A percentile compares a stretch with the other conserved stretches of the same genome.
These are phyloP conservation scores for Lactifluus hygrophoroides DNA, from an alignment of 768 basidiomycete genomes.

Conservation along the genomic window DNA sequence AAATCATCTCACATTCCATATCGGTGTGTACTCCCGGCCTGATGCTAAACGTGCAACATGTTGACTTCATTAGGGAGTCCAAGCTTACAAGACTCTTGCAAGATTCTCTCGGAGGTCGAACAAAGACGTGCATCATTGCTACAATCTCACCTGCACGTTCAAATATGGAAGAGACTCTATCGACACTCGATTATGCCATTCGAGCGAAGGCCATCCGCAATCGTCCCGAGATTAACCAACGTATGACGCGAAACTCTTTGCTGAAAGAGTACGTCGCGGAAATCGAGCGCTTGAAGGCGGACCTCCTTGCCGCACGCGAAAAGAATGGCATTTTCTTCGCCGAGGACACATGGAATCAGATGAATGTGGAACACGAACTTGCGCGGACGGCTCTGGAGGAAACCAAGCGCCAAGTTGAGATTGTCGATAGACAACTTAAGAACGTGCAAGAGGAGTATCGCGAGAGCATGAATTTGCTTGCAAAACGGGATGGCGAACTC, in stretches of 20 bases:
- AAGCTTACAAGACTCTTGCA: slow-evolving; percentile 95
- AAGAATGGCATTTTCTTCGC: slow-evolving; percentile 96
- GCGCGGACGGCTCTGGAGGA: slow-evolving; percentile 73
- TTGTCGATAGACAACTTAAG: slow-evolving; percentile 74
- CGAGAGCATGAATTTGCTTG: slow-evolving; percentile 71
- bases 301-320: slow-evolving; percentile 84
- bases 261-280: slow-evolving; percentile 91
- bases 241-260: slow-evolving; percentile 85
- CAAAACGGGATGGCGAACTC: slow-evolving; percentile 70
- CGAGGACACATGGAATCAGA: slow-evolving; percentile 82
- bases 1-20: slow-evolving; percentile 90
- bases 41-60: background rate
- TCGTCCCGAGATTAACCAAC: slow-evolving; percentile 90
- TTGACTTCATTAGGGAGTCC: slow-evolving; percentile 56
- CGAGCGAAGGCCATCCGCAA: slow-evolving; percentile 94
- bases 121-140: slow-evolving; percentile 96
- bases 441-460: slow-evolving; percentile 86
- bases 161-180: slow-evolving; percentile 95
- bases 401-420: slow-evolving; percentile 71
- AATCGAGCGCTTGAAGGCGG: slow-evolving; percentile 87
- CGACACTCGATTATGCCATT: slow-evolving; percentile 93
- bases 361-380: slow-evolving; percentile 68
- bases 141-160: slow-evolving; percentile 90
- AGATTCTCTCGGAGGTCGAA: slow-evolving; percentile 96
- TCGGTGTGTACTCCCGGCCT: slow-evolving; percentile 41